phyloP scores from a whole-genome alignment of 2,329 filamentous ascomycete genomes.

The Aspergillaceae sp. region DNA sequence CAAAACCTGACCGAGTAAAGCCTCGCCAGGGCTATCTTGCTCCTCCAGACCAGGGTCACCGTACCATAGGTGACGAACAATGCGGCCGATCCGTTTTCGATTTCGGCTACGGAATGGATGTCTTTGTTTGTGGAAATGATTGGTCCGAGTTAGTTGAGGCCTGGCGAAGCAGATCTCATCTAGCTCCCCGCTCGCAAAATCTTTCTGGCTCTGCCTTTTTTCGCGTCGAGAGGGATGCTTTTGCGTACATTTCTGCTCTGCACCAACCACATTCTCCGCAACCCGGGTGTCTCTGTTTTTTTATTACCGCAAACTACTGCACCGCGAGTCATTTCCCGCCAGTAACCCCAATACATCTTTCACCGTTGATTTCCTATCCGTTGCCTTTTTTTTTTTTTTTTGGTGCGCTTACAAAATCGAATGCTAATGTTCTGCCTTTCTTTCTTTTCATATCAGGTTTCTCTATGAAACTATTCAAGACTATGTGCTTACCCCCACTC shows the following conservation, averaged over 20 bases:
- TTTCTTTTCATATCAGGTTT: conserved; percentile 26
- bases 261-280: no score
- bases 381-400: conserved; percentile 4
- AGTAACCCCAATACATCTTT: not conserved
- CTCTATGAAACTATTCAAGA: conserved; percentile 44
- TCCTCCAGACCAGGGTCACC: not conserved
- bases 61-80: not conserved
- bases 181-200: conserved; percentile 11
- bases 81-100: conserved; percentile 2
- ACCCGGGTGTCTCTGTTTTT: no score
- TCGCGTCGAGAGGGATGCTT: not conserved
- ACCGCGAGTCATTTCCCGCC: no score
- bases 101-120: conserved; percentile 9
- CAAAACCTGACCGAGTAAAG: conserved; percentile 14
- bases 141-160: conserved; percentile 26
- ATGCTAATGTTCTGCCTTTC: conserved; percentile 2
- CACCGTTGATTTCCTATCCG: conserved; percentile 3
- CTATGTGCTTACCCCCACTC: conserved; percentile 55
- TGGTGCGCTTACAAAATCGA: not conserved
- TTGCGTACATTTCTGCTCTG: no score
- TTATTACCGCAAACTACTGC: no score
- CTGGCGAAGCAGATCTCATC: conserved; percentile 22
- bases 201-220: not conserved
- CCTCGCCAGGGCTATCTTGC: conserved; percentile 7
- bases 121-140: conserved; percentile 11